phyloP scores from a whole-genome alignment of 495 filamentous ascomycete genomes.

The Collariella sp. region DNA sequence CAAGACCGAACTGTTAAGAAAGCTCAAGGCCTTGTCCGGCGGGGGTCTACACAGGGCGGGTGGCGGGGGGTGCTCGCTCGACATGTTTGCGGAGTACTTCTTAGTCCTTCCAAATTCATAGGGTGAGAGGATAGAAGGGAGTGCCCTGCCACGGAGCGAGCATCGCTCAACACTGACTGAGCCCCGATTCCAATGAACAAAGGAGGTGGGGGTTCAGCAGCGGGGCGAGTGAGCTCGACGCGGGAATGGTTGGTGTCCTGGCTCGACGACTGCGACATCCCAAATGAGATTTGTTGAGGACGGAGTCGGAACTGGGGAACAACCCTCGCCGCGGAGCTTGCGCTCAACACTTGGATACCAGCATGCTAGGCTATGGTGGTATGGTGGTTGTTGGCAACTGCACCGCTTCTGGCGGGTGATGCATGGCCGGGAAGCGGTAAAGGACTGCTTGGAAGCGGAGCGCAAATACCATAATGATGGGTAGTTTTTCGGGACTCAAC shows the following conservation, averaged over 20 bases:
- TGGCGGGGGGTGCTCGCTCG: background rate
- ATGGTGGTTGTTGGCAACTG: background rate
- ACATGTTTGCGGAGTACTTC: background rate
- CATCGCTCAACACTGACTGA: background rate
- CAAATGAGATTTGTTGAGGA: background rate
- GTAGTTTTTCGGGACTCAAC: background rate
- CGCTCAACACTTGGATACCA: slow-evolving; percentile 3
- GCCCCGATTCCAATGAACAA: no score
- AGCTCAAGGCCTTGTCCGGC: slow-evolving; percentile 14
- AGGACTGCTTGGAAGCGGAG: background rate
- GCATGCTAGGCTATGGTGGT: background rate
- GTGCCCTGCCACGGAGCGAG: background rate
- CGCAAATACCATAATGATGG: background rate
- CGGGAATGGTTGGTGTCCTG: slow-evolving; percentile 4
- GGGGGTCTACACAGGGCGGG: slow-evolving; percentile 11
- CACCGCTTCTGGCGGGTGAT: background rate
- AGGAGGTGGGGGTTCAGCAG: background rate
- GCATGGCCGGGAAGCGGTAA: background rate
- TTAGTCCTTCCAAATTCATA: background rate
- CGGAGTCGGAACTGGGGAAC: slow-evolving; percentile 11
- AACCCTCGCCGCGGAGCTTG: slow-evolving; percentile 8
- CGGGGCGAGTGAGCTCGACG: slow-evolving; percentile 9
- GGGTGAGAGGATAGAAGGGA: background rate
- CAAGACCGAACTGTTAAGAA: background rate
- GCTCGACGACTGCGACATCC: slow-evolving; percentile 10